Base-by-base conservation (phyloP, 2,329 filamentous ascomycete genomes). In the Sporothrix pseudoabietina region DNA sequence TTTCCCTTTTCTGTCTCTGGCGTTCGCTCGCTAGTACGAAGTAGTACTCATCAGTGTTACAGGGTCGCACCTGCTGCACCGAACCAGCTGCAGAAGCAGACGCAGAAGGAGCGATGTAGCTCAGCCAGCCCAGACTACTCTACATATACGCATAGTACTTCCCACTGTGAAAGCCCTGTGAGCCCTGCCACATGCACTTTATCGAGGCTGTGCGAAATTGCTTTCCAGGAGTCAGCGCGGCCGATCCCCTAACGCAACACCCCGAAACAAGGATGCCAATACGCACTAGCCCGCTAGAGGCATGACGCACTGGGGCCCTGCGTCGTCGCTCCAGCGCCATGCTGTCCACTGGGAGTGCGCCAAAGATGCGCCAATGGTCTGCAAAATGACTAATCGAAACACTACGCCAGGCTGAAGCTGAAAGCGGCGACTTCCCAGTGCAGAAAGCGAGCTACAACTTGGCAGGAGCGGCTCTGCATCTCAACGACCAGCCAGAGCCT, bases 251-350 rank as follows among this genome's bases (percentile, higher is more conserved):
- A 35, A 41, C 30, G n/a, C 19, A 41, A n/a, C 32, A 3, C 66
- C 32, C 49, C 32, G n/a, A 69, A 41, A 55, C 30, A 54, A 47
- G 66, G 66, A 69, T 8, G 26, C 66, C 61, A 66, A 30, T n/a
- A 39, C 44, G 19, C 49, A 54, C 47, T 55, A 69, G 12, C 10
- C 47, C 47, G 5, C 47, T 69, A 49, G 10, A 22, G 66, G 49
- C 66, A 69, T 57, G 49, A 39, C 49, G 49, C 49, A 55, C 66
- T 69, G 30, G 61, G 14, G 39, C 61, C n/a, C 61, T 65, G 61
- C 39, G 4, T 47, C 39, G 39, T 44, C 4, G 4, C 30, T 41
- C 7, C 32, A 63, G 57, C 57, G 57, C 57, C 55, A 41, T 41
- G n/a, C 61, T 19, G 8, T 61, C 32, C 26, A 19, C 12, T 26